phyloP scores from a whole-genome alignment of 1,284 basidiomycete species.

The Puccinia polysora region DNA sequence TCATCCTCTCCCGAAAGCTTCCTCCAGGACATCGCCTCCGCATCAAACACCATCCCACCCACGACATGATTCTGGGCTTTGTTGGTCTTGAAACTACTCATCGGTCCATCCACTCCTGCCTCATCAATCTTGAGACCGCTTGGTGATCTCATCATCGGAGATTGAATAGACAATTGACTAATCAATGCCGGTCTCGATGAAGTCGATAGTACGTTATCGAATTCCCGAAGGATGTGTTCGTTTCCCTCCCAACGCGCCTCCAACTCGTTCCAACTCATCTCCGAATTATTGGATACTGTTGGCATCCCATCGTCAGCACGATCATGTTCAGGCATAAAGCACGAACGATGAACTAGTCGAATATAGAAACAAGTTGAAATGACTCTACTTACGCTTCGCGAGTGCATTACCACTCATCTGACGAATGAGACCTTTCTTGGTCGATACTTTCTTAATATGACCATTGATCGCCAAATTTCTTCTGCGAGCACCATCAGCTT shows the following conservation, averaged over 20 bases:
- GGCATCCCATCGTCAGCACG: slow-evolving; percentile 37
- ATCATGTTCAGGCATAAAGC: slow-evolving; percentile 27
- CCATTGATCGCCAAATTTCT: slow-evolving; percentile 28
- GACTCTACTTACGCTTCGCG: slow-evolving; percentile 25
- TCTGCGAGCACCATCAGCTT: slow-evolving; percentile 77
- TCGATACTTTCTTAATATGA: slow-evolving; percentile 3
- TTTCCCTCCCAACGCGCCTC: slow-evolving; percentile 93
- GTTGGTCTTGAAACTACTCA: slow-evolving; percentile 28
- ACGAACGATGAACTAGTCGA: slow-evolving; percentile 48
- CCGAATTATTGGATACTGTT: slow-evolving; percentile 66
- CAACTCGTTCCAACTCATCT: slow-evolving; percentile 93
- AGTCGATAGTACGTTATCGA: slow-evolving; percentile 72
- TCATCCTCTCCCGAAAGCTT: slow-evolving; percentile 63
- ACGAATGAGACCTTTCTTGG: slow-evolving; percentile 41
- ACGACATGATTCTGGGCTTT: slow-evolving; percentile 62
- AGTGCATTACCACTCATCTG: slow-evolving; percentile 41
- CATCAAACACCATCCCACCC: slow-evolving; percentile 96
- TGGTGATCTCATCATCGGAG: slow-evolving; percentile 58
- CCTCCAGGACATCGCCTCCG: slow-evolving; percentile 87
- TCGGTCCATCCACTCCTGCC: slow-evolving; percentile 62
- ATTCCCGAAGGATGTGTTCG: slow-evolving; percentile 79
- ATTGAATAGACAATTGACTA: slow-evolving; percentile 65
- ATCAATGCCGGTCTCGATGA: slow-evolving; percentile 92
- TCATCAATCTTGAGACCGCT: slow-evolving; percentile 57
- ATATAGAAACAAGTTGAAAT: background rate